Base-by-base conservation (phyloP, 2,329 filamentous ascomycete genomes). In the Aspergillus jensenii region DNA sequence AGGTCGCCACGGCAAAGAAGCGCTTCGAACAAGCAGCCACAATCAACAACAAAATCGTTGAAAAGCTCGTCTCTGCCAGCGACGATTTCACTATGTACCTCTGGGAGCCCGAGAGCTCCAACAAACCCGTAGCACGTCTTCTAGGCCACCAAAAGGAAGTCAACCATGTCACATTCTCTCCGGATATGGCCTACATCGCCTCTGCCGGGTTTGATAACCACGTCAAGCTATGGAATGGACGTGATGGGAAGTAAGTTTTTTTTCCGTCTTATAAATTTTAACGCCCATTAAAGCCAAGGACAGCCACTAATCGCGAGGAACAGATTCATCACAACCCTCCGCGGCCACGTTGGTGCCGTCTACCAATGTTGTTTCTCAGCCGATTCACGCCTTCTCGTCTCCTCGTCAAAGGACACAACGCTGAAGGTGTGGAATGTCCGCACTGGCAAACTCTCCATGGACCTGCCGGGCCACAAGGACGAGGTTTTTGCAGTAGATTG, bases 51-150 rank as follows among this genome's bases (percentile, higher is more conserved):
- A 86, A 88, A 68, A 81, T 96, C 21, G 86, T 90, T 1, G 95
- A 99, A 78, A 85, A 90, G 27, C 78, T 98, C 4, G 90, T 96
- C 3, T 96, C 92, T 8, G 95, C 93, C 2, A 93, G 89, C 64
- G 95, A 98, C 71, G 95, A 99, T 74, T 96, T 93, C 74, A 96
- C 93, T 6, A 93, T 99, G 84, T 96, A 92, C 72, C 83, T 99
- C 7, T 99, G 93, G 93, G 90, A 96, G 59, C 93, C 93, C 0
- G 82, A 87, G 9, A 82, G 81, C 44, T 87, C 88, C 4, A 90
- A 82, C 7, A 97, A 98, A 73, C 93, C 93, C 0, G 80, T 98
- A 3, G 89, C 90, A n/a, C 83, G 92, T 35, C 84, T 98, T 77
- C 77, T 91, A n/a, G 95, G 95, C 2, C 95, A 99, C 70, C 91